phyloP scores from a whole-genome alignment of 352 stramenopile species.

The Chrysophaeum taylorii region DNA sequence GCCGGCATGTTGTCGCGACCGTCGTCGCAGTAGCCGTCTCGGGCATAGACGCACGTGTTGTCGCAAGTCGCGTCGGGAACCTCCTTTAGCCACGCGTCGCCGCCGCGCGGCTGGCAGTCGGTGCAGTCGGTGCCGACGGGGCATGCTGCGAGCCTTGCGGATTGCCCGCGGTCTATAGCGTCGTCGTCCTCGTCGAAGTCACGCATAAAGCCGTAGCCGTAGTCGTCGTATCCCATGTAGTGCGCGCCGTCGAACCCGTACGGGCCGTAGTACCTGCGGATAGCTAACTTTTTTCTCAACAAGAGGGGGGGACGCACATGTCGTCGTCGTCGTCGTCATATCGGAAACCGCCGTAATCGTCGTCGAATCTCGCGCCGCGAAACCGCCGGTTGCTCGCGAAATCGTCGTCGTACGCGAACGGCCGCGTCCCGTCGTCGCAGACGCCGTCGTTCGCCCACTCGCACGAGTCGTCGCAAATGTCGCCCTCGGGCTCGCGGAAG shows the following conservation, averaged over 20 bases:
- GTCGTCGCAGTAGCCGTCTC: slow-evolving; percentile 22
- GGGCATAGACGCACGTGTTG: slow-evolving; percentile 28
- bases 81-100: neutral
- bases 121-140: slow-evolving; percentile 23
- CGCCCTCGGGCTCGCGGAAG: neutral
- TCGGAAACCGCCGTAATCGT: slow-evolving; percentile 15
- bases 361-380: neutral
- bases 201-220: no score
- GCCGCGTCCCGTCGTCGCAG: neutral
- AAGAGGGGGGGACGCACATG: no score
- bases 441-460: slow-evolving; percentile 13
- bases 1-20: neutral
- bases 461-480: slow-evolving; percentile 13
- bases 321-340: slow-evolving; percentile 14
- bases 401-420: neutral
- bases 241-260: slow-evolving; percentile 10
- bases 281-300: no score
- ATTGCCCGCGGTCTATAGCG: no score
- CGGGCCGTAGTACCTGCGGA: slow-evolving; percentile 13
- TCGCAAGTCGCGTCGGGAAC: slow-evolving; percentile 1
- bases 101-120: no score
- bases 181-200: no score
- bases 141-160: slow-evolving; percentile 22
- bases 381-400: neutral
- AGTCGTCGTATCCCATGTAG: no score